Base-by-base conservation (phyloP, 805 yeast species). In the Candida ortonii region DNA sequence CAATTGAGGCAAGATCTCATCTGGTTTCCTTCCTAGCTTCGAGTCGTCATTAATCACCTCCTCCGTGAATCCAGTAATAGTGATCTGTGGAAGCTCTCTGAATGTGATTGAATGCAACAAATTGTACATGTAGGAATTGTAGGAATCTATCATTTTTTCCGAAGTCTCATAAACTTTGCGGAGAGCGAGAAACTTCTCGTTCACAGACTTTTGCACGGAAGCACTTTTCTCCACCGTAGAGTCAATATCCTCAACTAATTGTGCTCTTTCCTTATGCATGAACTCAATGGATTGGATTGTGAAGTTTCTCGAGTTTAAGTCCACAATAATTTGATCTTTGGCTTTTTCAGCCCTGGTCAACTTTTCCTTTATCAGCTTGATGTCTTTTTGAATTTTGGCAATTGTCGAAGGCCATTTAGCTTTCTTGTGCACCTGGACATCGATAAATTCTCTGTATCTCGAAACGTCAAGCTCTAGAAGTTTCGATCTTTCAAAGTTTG, bases 381-480 rank as follows among this genome's bases (percentile, higher is more conserved):
- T 70, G 49, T 84, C 93, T 6, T 55, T 57, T 20, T 68, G 64
- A 39, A 84, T 71, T 44, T 76, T 76, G n/a, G 68, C 64, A 30
- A 86, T 53, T 27, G 76, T 72, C 12, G 58, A 45, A 2, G 71
- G 67, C 93, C 95, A 84, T 52, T 77, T 79, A 10, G 55, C 46
- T 45, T 78, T 80, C 41, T 85, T 68, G n/a, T 65, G 64, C 46
- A 78, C 74, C 75, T 84, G 79, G 6, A 76, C 68, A 27, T 76
- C 76, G 34, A 84, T 77, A 52, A 82, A 85, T n/a, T 78, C 80
- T 47, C 74, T 71, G 50, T 85, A 83, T 56, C 83, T 82, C 27
- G 65, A 63, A 26, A 82, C 66, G 56, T 87, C 96, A 42, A 75
- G 74, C 44, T 80, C 83, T 36, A 87, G 62, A 1, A 86, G 84